Base-by-base conservation (phyloP, 2,329 filamentous ascomycete genomes). In the Paracoccidioides brasiliensis region DNA sequence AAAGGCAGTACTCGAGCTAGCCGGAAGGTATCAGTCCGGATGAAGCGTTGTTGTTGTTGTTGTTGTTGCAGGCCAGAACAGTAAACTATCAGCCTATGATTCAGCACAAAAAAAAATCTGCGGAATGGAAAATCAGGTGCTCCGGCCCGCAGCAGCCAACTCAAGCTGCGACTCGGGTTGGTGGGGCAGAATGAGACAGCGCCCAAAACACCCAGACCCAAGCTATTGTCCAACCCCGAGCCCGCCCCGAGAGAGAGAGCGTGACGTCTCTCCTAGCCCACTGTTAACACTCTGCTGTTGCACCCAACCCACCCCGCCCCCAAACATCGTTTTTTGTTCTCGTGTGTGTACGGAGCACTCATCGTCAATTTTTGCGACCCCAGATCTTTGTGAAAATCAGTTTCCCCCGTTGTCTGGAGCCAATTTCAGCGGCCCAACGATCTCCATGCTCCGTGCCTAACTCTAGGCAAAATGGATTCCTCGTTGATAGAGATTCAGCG, bases 401-500 rank as follows among this genome's bases (percentile, higher is more conserved):
- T 2, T 40, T 7, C 30, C 12, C 32, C 3, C 3, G 6, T 33
- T 38, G 14, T 37, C 49, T 41, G 6, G 28, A 9, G 38, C 35
- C 38, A 41, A 10, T 12, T 5, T 37, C n/a, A 32, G 6, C 32
- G 15, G 55, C 54, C 53, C 60, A 56, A 52, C 56, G 42, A 22
- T 22, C 59, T 59, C 62, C 40, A 61, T 61, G 59, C 58, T 60
- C 62, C 64, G 63, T 62, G 64, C 65, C 66, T 64, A 65, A 63
- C 61, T 62, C 63, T 63, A 69, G 70, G 72, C 77, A 83, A 71
- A 65, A 95, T 95, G 89, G 85, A 82, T 65, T 77, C 86, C 72
- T 95, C 90, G 61, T 81, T 90, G 65, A 85, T 95, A 67, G 83
- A 90, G 68, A 83, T 90, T 66, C 89, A 95, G 78, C 85, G 84